Conservation (phyloP, 139 green algal species). For the Pseudopediastrum boryanum region DNA sequence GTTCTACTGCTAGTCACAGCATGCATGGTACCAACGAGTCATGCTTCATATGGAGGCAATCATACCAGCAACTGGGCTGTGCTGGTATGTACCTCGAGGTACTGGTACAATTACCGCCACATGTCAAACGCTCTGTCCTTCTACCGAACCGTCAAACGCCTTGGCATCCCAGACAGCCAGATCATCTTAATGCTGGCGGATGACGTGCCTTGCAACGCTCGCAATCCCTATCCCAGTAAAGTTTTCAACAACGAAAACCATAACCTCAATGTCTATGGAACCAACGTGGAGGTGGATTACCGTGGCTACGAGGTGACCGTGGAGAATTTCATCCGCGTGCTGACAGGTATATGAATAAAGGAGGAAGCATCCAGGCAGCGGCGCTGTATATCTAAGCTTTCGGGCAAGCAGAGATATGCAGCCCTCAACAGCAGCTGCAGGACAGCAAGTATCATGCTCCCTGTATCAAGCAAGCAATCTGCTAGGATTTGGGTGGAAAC, state of each 20-base stretch:
- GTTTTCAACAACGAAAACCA: conserved; percentile 77
- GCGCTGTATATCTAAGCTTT: no score
- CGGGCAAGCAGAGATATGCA: no score
- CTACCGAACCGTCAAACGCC: conserved; percentile 77
- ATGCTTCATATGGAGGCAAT: no score
- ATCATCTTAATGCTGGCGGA: conserved; percentile 97
- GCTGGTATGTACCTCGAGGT: conserved; percentile 73
- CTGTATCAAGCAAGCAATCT: no score
- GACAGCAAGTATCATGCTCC: no score
- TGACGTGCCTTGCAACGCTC: conserved; percentile 87
- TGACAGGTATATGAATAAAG: conserved; percentile 66
- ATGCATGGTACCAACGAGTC: no score
- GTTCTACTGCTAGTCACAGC: no score
- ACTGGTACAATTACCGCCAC: conserved; percentile 92
- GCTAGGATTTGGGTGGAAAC: no score
- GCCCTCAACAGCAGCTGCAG: no score
- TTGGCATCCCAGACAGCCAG: conserved; percentile 92
- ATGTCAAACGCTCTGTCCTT: conserved; percentile 78
- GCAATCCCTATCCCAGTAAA: conserved; percentile 74
- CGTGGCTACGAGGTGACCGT: conserved; percentile 88
- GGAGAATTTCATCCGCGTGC: conserved; percentile 84
- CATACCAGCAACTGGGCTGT: conserved; percentile 87
- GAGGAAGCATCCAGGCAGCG: no score
- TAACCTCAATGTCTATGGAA: conserved; percentile 83
- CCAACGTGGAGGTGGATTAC: conserved; percentile 92